A percentile compares a stretch with the other conserved stretches of the same genome.
These are phyloP conservation scores for Prunus salicina DNA, from an alignment of 306 rosid genomes.

Conservation along the genomic window DNA sequence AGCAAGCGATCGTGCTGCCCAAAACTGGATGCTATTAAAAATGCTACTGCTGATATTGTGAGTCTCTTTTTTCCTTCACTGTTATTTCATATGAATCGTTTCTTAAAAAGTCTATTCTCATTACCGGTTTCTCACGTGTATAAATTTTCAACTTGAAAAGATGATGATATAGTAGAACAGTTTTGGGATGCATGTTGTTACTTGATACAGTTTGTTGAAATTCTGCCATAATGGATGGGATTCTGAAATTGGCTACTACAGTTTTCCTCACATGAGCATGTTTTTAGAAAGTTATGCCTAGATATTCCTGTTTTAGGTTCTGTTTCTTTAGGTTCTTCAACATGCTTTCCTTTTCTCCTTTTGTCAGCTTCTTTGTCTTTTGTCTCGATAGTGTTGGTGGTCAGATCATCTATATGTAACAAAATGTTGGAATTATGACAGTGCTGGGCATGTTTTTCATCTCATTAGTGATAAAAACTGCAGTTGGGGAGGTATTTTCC, in stretches of 20 bases:
- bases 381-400: neutral
- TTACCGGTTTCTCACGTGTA: neutral
- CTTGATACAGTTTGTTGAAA: neutral
- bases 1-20: constrained; percentile 83
- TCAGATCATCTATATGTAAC: neutral
- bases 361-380: neutral
- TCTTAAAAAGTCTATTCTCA: constrained; percentile 4
- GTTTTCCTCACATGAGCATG: neutral
- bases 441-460: neutral
- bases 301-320: neutral
- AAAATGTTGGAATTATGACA: neutral
- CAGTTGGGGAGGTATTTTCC: neutral
- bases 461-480: neutral
- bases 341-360: no score
- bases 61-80: constrained; percentile 39
- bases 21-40: constrained; percentile 78
- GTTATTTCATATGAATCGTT: neutral
- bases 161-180: neutral
- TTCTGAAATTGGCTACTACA: neutral
- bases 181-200: neutral
- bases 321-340: neutral
- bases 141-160: neutral
- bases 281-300: neutral
- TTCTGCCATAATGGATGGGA: neutral
- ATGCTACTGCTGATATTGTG: constrained; percentile 87